These are phyloP conservation scores for Grosmannia serpens DNA, from an alignment of 2,329 filamentous ascomycete genomes.

Conservation along the genomic window DNA sequence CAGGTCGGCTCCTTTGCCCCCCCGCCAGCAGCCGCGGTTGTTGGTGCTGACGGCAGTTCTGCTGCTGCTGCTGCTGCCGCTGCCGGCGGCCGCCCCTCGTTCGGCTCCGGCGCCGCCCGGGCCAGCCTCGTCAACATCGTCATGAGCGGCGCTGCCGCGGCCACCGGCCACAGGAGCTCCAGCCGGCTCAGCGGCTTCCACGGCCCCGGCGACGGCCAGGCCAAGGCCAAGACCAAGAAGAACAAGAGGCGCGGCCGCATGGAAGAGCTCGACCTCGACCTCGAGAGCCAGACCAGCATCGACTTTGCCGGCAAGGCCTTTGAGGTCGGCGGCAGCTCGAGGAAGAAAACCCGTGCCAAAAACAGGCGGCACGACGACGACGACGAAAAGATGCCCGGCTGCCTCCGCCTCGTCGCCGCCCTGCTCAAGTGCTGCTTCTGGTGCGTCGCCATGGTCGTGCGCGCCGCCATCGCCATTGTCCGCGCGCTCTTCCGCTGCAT, in stretches of 20 bases:
- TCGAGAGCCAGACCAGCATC: conserved; percentile 46
- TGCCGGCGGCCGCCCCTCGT: conserved; percentile 4
- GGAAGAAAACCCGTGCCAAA: neutral
- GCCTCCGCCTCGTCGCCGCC: conserved; percentile 36
- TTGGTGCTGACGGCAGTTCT: neutral
- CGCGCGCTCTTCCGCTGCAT: conserved; percentile 40
- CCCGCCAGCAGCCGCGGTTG: conserved; percentile 15
- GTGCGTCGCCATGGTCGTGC: conserved; percentile 43
- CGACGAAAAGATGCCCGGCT: conserved; percentile 38
- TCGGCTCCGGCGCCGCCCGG: neutral
- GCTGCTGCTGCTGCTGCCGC: conserved; percentile 10
- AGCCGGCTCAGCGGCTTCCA: conserved; percentile 17
- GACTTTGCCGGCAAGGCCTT: conserved; percentile 31
- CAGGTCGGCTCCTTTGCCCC: conserved; percentile 46
- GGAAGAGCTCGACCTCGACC: conserved; percentile 49
- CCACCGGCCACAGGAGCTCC: conserved; percentile 14
- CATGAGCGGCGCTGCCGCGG: conserved; percentile 3
- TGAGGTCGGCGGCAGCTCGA: conserved; percentile 5
- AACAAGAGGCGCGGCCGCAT: conserved; percentile 25
- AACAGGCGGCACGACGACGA: conserved; percentile 17
- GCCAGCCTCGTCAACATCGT: conserved; percentile 13
- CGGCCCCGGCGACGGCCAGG: neutral
- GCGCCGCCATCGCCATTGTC: conserved; percentile 38
- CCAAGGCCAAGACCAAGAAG: conserved; percentile 10
- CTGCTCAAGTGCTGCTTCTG: conserved; percentile 48